Evolutionary conservation across 2,329 filamentous ascomycete species (phyloP).

Genomic region (Ophiostoma ips): DNA sequence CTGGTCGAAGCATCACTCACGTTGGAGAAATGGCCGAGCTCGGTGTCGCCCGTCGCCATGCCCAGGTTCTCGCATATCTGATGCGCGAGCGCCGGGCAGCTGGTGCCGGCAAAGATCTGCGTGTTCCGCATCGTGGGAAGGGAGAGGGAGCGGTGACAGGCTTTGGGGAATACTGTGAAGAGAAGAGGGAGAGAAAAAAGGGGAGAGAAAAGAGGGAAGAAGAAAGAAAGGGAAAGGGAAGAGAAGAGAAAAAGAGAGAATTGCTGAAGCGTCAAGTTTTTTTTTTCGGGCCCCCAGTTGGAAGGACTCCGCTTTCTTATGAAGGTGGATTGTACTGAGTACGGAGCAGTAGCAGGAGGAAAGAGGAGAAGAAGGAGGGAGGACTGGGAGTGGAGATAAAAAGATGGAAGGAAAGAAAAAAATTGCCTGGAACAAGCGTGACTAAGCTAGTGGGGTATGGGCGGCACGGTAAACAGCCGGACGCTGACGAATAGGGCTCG

Average conservation of each 20-base stretch:
- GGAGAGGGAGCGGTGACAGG: conserved; percentile 2
- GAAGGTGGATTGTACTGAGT: neutral
- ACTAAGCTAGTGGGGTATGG: neutral
- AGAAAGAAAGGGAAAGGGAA: neutral
- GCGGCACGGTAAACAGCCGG: neutral
- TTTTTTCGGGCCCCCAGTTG: neutral
- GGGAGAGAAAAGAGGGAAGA: neutral
- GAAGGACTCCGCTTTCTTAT: neutral
- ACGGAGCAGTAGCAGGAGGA: too few relatives aligned
- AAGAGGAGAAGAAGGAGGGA: neutral
- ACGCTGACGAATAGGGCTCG: neutral
- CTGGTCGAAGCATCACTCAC: conserved; percentile 20
- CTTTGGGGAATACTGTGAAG: neutral
- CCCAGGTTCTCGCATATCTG: conserved; percentile 57
- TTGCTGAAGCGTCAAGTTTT: neutral
- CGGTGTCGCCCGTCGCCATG: conserved; percentile 49
- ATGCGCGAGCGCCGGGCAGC: conserved; percentile 48
- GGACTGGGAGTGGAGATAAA: neutral
- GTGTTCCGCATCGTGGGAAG: conserved; percentile 31
- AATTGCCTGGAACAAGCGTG: neutral
- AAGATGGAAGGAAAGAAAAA: conserved; percentile 1
- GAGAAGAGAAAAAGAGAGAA: neutral
- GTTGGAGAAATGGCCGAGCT: conserved; percentile 59
- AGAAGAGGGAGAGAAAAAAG: neutral
- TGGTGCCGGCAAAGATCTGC: conserved; percentile 53